Conservation (phyloP, 176 grass and related monocot species). For the Carex cristatella region DNA sequence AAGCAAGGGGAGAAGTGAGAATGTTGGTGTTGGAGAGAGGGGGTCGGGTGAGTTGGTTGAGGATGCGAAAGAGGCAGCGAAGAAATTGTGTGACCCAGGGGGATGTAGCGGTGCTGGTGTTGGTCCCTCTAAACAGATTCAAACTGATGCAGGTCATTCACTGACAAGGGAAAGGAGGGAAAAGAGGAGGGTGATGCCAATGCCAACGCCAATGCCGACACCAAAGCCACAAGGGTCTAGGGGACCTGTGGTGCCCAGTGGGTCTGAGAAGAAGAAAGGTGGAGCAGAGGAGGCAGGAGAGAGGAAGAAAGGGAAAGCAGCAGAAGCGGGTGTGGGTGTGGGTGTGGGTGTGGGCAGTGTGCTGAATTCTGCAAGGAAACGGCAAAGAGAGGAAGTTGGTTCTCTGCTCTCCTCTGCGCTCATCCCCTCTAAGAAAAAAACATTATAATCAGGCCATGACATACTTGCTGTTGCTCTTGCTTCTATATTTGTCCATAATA, state of each 20-base stretch:
- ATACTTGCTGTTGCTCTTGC: background rate
- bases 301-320: constrained; percentile 32
- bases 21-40: background rate
- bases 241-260: background rate
- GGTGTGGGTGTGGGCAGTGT: constrained; percentile 27
- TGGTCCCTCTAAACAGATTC: background rate
- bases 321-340: constrained; percentile 1
- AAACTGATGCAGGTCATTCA: background rate
- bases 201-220: background rate
- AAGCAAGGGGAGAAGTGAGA: background rate
- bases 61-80: background rate
- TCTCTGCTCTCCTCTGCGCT: constrained; percentile 64
- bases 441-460: background rate
- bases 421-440: constrained; percentile 59
- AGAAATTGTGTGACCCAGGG: background rate
- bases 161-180: background rate
- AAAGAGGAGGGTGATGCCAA: background rate
- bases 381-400: constrained; percentile 59
- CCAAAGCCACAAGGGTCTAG: background rate
- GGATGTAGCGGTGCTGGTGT: background rate
- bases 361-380: constrained; percentile 61
- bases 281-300: background rate
- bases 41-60: background rate
- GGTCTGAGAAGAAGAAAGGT: background rate
- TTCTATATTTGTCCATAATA: background rate